Percentiles rank a stretch among this genome's conserved stretches.
phyloP scores from a whole-genome alignment of 2,329 filamentous ascomycete species.

The Clathrospora elynae region DNA sequence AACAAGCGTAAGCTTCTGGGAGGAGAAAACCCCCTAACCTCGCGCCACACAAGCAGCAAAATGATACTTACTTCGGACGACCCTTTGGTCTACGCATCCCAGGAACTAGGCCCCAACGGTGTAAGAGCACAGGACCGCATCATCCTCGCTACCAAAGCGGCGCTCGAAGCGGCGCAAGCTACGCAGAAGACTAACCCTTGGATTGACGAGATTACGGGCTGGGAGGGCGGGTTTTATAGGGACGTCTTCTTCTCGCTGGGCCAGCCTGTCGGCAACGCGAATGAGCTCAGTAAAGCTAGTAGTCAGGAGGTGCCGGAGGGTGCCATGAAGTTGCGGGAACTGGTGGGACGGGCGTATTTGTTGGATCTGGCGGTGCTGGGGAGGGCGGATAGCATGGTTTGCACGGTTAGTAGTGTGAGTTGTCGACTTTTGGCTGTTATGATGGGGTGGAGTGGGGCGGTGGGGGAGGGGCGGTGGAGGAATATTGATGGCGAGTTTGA shows the following conservation, averaged over 20 bases:
- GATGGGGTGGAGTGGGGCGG: constrained; percentile 74
- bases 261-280: constrained; percentile 38
- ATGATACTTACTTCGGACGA: constrained; percentile 80
- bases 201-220: constrained; percentile 77
- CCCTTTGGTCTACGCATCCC: constrained; percentile 70
- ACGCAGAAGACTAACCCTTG: constrained; percentile 55
- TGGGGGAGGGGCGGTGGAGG: constrained; percentile 65
- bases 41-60: constrained; percentile 42
- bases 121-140: constrained; percentile 76
- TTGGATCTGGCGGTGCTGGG: constrained; percentile 79
- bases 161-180: constrained; percentile 48
- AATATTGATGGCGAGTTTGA: constrained; percentile 63
- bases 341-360: constrained; percentile 80
- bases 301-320: constrained; percentile 42
- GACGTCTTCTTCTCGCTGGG: constrained; percentile 83
- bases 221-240: constrained; percentile 86
- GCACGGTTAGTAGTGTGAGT: constrained; percentile 69
- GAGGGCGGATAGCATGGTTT: constrained; percentile 72
- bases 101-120: constrained; percentile 62
- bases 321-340: constrained; percentile 70
- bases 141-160: constrained; percentile 69
- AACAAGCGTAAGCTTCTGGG: no score
- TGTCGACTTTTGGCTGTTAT: constrained; percentile 81
- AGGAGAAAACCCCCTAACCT: constrained; percentile 22
- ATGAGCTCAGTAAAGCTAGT: constrained; percentile 30